Percentiles rank a stretch among this genome's conserved stretches.
These are phyloP conservation scores for Crepidotus sp. DNA, from an alignment of 1,284 basidiomycete genomes.

Conservation along the genomic window DNA sequence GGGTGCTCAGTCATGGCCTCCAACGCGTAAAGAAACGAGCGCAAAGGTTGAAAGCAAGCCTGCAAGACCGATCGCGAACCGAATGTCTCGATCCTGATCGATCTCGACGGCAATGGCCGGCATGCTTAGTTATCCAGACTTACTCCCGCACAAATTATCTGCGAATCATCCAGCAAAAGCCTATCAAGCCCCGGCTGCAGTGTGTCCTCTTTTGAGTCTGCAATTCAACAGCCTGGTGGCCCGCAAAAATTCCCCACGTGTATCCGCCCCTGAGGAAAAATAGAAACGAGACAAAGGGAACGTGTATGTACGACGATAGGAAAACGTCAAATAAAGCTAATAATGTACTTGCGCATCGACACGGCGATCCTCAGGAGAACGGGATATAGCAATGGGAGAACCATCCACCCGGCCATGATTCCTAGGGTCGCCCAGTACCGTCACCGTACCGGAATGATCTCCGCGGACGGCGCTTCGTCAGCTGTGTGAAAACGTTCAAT, in stretches of 20 bases:
- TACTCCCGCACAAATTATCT: not conserved
- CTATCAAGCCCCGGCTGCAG: slow-evolving; percentile 1
- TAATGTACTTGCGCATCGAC: slow-evolving; percentile 12
- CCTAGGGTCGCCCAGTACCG: slow-evolving; percentile 53
- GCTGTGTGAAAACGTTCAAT: not conserved
- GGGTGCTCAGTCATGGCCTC: slow-evolving; percentile 1
- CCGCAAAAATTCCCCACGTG: slow-evolving; percentile 4
- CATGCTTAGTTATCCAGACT: too few species aligned
- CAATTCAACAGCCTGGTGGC: not conserved
- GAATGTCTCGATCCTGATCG: not conserved
- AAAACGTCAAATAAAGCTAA: slow-evolving; percentile 9
- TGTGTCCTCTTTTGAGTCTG: too few species aligned
- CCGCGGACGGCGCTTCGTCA: slow-evolving; percentile 5
- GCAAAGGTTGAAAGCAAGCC: not conserved
- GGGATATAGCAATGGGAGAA: slow-evolving; percentile 7
- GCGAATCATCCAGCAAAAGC: not conserved
- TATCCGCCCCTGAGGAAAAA: slow-evolving; percentile 6
- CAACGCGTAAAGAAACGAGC: not conserved
- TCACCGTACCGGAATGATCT: slow-evolving; percentile 27
- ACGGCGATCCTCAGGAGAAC: slow-evolving; percentile 15
- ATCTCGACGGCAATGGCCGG: slow-evolving; percentile 3
- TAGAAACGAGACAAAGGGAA: slow-evolving; percentile 4
- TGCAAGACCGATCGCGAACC: slow-evolving; percentile 3
- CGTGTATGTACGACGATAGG: slow-evolving; percentile 6
- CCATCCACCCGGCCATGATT: slow-evolving; percentile 22